phyloP scores from a whole-genome alignment of 805 yeast species.

The Teunomyces funiuensis region DNA sequence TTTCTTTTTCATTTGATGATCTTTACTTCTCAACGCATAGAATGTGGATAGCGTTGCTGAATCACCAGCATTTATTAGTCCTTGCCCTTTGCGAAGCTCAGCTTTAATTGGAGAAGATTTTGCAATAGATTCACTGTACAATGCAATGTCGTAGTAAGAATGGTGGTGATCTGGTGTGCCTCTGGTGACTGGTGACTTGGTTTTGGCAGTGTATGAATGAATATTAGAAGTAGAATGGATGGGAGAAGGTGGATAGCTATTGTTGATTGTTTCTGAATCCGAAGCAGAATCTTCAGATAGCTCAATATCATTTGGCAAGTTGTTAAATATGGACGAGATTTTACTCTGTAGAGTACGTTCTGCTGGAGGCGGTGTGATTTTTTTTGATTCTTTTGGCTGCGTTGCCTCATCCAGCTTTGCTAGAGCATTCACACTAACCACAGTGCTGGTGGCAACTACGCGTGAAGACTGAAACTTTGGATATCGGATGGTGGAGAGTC shows the following conservation, averaged over 20 bases:
- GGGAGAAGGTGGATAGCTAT: constrained; percentile 1
- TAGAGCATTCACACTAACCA: constrained; percentile 31
- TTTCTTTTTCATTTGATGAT: constrained; percentile 20
- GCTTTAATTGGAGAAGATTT: constrained; percentile 29
- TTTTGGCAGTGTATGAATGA: not conserved
- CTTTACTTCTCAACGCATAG: constrained; percentile 24
- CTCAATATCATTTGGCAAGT: constrained; percentile 48
- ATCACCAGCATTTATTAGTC: constrained; percentile 2
- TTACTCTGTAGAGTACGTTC: constrained; percentile 26
- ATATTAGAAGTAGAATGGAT: constrained; percentile 1
- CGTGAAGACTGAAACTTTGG: not conserved
- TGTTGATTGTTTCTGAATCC: constrained; percentile 33
- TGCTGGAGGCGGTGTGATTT: not conserved
- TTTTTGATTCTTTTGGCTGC: not conserved
- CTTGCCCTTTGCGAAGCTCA: constrained; percentile 15
- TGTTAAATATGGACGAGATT: constrained; percentile 42
- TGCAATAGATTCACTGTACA: constrained; percentile 26
- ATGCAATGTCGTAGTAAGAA: constrained; percentile 18
- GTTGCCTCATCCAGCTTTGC: constrained; percentile 15
- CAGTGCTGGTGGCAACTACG: constrained; percentile 30
- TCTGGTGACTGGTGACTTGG: not conserved
- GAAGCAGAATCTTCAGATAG: constrained; percentile 47
- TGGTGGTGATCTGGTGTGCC: constrained; percentile 8
- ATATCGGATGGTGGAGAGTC: constrained; percentile 26
- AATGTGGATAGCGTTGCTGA: constrained; percentile 28